Base-by-base conservation (phyloP, 345 rosid genomes). In the Salix purpurea region DNA sequence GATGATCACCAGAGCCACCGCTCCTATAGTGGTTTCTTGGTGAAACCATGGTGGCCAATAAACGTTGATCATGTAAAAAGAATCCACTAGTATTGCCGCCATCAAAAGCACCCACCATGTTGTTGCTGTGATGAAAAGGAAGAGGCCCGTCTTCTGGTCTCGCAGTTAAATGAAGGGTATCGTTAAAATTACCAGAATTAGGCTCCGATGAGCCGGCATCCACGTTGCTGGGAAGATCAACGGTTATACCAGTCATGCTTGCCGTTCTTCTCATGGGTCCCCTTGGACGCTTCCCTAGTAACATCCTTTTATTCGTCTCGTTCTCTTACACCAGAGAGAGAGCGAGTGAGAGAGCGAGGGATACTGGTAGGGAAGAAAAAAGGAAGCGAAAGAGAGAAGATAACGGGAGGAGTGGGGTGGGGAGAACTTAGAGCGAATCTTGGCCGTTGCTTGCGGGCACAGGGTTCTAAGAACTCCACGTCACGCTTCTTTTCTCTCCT, bases 231-330 rank as follows among this genome's bases (percentile, higher is more conserved):
- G 65, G 74, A 50, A 72, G 73, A 76, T 87, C 91, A 46, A 77
- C 73, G 81, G 86, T 76, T 84, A 90, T 85, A 68, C 87, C 87
- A 8, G 79, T 79, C 96, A 90, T 85, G 87, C 97, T 93, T 24
- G 93, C 83, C 14, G 97, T 91, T 76, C 96, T 86, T 82, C 80
- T 86, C 58, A 93, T 89, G 44, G 87, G 78, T 66, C 84, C 86
- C n/a, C 92, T 87, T 73, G 89, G 88, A 30, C 91, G 88, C 81
- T 91, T 93, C 32, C 93, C 96, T 0, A 87, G 85, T 39, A 87
- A 83, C 97, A 93, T 90, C 56, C 3, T 84, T 60, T 71, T 24
- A 14, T 50, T 64, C 56, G 30, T 88, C 34, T 10, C 44, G 44
- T 1, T 81, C n/a, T 39, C 6, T 80, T 3, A 76, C 34, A 46